Base-by-base conservation (phyloP, 2,329 filamentous ascomycete species). In the Beauveria pseudobassiana region DNA sequence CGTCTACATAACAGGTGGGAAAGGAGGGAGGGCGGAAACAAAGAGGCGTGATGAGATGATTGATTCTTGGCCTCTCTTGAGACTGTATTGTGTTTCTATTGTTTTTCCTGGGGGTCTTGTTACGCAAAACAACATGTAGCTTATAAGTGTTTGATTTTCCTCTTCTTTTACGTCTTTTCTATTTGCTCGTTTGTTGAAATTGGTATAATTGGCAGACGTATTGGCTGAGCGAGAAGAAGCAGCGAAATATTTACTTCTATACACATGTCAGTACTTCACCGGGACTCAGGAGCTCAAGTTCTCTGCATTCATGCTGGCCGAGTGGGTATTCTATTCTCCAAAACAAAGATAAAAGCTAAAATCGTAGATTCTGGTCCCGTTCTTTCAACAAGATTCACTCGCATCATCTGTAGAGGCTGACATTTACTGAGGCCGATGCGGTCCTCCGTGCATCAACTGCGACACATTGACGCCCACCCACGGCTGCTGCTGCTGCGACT, bases 401-500 rank as follows among this genome's bases (percentile, higher is more conserved):
- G 34, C 12, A 38, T 16, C 12, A 38, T 16, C 5, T 38, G 12
- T 16, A 16, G 30, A 34, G 6, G 10, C 53, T 14, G 45, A 16
- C 22, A 42, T 49, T 30, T 58, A 57, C 22, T 49, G 64, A 62
- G 26, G 53, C 48, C 30, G 57, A 22, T 49, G 42, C 10, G 54
- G 51, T 24, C 57, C 58, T 20, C 46, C 62, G 43, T 64, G 65
- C 65, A 67, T 65, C 64, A 67, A 65, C 50, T 67, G 65, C 53
- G 62, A 61, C 7, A 66, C 63, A 26, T 65, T 62, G 26, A 67
- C 61, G 3, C 65, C 65, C 12, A 66, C 65, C 65, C 65, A 67
- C 24, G 63, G 65, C 24, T 66, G 63, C 22, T 64, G 65, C 24
- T 60, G 63, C 22, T 50, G 22, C 22, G 22, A 24, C 22, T 24